Conservation (phyloP, 805 yeast species). For the Kluyveromyces siamensis region DNA sequence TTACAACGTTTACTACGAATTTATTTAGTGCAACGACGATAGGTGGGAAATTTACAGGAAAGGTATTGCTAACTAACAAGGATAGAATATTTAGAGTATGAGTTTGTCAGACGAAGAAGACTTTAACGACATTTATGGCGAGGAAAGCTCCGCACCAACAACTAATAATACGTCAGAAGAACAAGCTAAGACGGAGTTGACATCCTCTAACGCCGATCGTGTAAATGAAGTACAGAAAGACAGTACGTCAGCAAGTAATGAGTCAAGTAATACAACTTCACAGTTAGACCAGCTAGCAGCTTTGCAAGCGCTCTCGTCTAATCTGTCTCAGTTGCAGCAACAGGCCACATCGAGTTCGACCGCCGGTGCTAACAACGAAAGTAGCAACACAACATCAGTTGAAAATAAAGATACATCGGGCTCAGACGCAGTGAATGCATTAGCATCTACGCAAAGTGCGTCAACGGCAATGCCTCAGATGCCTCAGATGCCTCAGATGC, state of each 20-base stretch:
- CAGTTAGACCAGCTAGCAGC: slow-evolving; percentile 28
- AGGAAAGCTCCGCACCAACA: slow-evolving; percentile 20
- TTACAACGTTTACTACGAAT: not conserved
- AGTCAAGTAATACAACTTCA: slow-evolving; percentile 9
- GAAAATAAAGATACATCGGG: slow-evolving; percentile 4
- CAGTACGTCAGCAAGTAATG: slow-evolving; percentile 4
- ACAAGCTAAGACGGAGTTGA: slow-evolving; percentile 9
- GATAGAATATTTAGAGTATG: slow-evolving; percentile 30
- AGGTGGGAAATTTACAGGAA: not conserved
- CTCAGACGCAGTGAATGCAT: slow-evolving; percentile 5
- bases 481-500: slow-evolving; percentile 12
- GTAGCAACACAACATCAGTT: slow-evolving; percentile 1
- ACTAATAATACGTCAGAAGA: slow-evolving; percentile 3
- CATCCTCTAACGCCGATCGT: slow-evolving; percentile 1
- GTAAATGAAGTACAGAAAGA: not conserved
- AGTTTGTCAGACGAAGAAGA: slow-evolving; percentile 82
- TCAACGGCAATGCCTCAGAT: slow-evolving; percentile 10
- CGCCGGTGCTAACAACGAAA: slow-evolving; percentile 8
- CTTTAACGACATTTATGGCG: slow-evolving; percentile 80
- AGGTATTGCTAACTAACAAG: not conserved
- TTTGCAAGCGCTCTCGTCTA: slow-evolving; percentile 27
- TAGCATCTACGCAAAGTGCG: not conserved
- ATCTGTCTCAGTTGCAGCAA: slow-evolving; percentile 23
- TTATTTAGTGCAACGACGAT: not conserved
- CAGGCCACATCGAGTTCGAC: slow-evolving; percentile 14